These are phyloP conservation scores for Annulohypoxylon stygium DNA, from an alignment of 495 filamentous ascomycete genomes.

Conservation along the genomic window DNA sequence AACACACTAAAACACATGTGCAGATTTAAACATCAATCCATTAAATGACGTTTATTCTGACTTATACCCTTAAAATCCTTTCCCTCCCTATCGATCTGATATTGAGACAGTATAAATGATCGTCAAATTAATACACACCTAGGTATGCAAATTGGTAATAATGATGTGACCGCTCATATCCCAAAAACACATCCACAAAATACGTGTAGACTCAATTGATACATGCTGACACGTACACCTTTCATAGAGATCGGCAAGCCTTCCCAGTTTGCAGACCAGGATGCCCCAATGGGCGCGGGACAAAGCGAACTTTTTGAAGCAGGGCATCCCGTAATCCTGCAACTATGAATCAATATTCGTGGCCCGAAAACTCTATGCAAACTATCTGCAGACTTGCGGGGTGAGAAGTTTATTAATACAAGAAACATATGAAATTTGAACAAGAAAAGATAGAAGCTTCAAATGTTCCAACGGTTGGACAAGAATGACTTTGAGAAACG, in stretches of 20 bases:
- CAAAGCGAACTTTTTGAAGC: conserved; percentile 32
- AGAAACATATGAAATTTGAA: neutral
- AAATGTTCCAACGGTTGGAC: conserved; percentile 12
- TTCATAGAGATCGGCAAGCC: conserved; percentile 47
- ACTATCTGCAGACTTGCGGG: conserved; percentile 31
- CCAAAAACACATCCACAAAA: conserved; percentile 28
- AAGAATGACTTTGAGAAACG: conserved; percentile 21
- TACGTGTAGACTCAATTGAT: conserved; percentile 24
- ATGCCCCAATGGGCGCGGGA: conserved; percentile 28
- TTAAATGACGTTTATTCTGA: neutral
- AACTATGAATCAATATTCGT: conserved; percentile 35
- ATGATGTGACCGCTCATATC: conserved; percentile 25
- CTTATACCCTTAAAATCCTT: neutral
- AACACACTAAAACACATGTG: neutral
- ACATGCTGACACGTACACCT: conserved; percentile 27
- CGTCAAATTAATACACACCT: neutral
- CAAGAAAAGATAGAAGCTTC: neutral
- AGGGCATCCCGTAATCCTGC: conserved; percentile 28
- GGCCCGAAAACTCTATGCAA: conserved; percentile 27
- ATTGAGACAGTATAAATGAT: neutral
- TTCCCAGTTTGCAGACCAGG: conserved; percentile 33
- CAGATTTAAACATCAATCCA: neutral
- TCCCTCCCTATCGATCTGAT: neutral
- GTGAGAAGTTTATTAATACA: conserved; percentile 19
- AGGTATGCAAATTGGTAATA: conserved; percentile 14